Percentiles rank a stretch among this genome's conserved stretches.
These are phyloP conservation scores for Yamadazyma scolyti DNA, from an alignment of 805 yeast species.

Conservation along the genomic window DNA sequence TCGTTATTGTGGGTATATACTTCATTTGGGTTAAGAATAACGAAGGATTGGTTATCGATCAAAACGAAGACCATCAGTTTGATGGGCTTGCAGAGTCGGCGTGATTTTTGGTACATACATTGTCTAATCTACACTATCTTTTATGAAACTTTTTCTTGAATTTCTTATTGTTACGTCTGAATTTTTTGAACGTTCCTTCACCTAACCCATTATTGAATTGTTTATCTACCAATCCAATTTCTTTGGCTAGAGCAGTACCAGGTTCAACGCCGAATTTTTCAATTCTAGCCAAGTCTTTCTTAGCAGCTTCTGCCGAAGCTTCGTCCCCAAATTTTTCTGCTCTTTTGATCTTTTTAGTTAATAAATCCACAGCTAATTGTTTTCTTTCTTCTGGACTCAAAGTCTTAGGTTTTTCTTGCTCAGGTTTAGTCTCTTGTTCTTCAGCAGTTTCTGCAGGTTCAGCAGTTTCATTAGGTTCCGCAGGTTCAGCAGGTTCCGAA, in stretches of 20 bases:
- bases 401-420: constrained; percentile 33
- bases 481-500: constrained; percentile 9
- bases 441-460: constrained; percentile 7
- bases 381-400: constrained; percentile 69
- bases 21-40: constrained; percentile 29
- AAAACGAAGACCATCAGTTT: constrained; percentile 8
- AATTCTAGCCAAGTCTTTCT: constrained; percentile 64
- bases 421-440: constrained; percentile 14
- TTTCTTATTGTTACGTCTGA: constrained; percentile 3
- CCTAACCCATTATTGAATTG: constrained; percentile 22
- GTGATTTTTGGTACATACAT: neutral
- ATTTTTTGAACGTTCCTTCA: constrained; percentile 8
- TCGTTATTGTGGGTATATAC: constrained; percentile 15
- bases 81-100: neutral
- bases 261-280: constrained; percentile 80
- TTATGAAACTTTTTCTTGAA: neutral
- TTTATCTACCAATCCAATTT: constrained; percentile 53
- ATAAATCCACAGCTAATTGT: constrained; percentile 60
- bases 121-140: neutral
- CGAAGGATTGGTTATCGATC: constrained; percentile 24
- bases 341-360: constrained; percentile 65
- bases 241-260: constrained; percentile 63
- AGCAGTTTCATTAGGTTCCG: constrained; percentile 12
- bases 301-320: constrained; percentile 48
- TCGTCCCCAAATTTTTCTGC: constrained; percentile 78